phyloP scores from a whole-genome alignment of 2,329 filamentous ascomycete genomes.

The Curvularia sp. region DNA sequence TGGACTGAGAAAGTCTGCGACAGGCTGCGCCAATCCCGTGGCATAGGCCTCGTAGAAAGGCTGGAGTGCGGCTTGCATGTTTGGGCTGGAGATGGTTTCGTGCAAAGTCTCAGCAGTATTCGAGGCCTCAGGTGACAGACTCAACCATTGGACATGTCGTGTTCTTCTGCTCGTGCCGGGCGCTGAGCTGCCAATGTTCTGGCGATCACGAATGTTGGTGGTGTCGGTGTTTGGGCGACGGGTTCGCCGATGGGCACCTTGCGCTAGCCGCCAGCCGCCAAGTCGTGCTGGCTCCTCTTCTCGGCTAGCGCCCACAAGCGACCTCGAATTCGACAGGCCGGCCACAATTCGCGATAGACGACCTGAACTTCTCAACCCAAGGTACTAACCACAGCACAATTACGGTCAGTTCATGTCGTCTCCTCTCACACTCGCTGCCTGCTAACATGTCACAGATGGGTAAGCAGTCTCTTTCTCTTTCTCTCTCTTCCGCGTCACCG shows the following conservation, averaged over 20 bases:
- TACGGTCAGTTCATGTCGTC: slow-evolving; percentile 57
- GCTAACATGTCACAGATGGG: slow-evolving; percentile 63
- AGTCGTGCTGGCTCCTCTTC: slow-evolving; percentile 19
- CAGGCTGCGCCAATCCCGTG: slow-evolving; percentile 70
- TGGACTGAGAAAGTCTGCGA: slow-evolving; percentile 79
- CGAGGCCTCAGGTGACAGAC: slow-evolving; percentile 10
- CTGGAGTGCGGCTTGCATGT: slow-evolving; percentile 76
- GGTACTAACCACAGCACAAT: slow-evolving; percentile 58
- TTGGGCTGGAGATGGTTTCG: slow-evolving; percentile 7
- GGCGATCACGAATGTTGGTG: slow-evolving; percentile 4
- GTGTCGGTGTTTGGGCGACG: slow-evolving; percentile 38
- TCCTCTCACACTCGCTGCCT: slow-evolving; percentile 6
- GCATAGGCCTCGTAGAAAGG: slow-evolving; percentile 75
- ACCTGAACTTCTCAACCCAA: slow-evolving; percentile 43
- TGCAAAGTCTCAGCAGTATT: slow-evolving; percentile 13
- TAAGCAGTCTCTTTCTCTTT: slow-evolving; percentile 55
- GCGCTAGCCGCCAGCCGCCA: slow-evolving; percentile 20
- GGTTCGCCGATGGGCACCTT: slow-evolving; percentile 24
- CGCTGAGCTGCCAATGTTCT: slow-evolving; percentile 1
- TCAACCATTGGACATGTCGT: slow-evolving; percentile 11
- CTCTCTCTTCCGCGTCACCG: slow-evolving; percentile 29
- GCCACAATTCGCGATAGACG: slow-evolving; percentile 27
- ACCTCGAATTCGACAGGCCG: slow-evolving; percentile 26
- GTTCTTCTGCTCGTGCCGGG: background rate
- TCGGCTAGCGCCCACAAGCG: slow-evolving; percentile 37